Base-by-base conservation (phyloP, 2,329 filamentous ascomycete species). In the Orbilia ellipsospora region DNA sequence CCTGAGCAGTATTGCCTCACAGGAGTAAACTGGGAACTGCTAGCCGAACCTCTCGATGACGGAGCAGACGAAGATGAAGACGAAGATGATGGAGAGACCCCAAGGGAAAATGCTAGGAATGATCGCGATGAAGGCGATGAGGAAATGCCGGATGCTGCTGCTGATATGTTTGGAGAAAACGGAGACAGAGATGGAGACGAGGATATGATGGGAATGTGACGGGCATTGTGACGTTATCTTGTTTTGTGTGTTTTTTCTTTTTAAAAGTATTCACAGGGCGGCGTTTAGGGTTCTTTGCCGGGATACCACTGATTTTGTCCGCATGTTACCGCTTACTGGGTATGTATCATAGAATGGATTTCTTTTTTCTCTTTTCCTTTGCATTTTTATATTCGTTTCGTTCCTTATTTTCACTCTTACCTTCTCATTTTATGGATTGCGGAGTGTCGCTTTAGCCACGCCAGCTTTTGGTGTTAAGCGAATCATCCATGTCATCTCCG, bases 1-100 rank as follows among this genome's bases (percentile, higher is more conserved):
- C 88, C 87, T 79, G 89, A 91, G 83, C 86, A 89, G 67, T 91
- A 90, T 79, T 89, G 90, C 31, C 84, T 91, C 52, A 90, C 86
- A 68, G 89, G 89, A 15, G 85, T 87, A 61, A 86, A 87, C 75
- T 91, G 89, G 89, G 88, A 88, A 0, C 80, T 91, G 73, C 84
- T 86, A 23, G 89, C 88, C 86, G 86, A 85, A 42, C 84, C 84
- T 63, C 81, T 83, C 1, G 83, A 82, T 1, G 83, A 80, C 51
- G 83, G 80, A 23, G 83, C 79, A 0, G 82, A 81, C n/a, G 84
- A 83, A 1, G 85, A 83, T 3, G 85, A 83, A 5, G 83, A 84
- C 0, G 83, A 82, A 10, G 81, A 81, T 13, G 81, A 81, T 4
- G 5, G 31, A 36, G 80, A 80, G 28, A 68, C 72, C n/a, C 64